Evolutionary conservation across 2,329 filamentous ascomycete species (phyloP), one percentile per base, ranked within the genome.

Genomic region (Lojkania enalia): DNA sequence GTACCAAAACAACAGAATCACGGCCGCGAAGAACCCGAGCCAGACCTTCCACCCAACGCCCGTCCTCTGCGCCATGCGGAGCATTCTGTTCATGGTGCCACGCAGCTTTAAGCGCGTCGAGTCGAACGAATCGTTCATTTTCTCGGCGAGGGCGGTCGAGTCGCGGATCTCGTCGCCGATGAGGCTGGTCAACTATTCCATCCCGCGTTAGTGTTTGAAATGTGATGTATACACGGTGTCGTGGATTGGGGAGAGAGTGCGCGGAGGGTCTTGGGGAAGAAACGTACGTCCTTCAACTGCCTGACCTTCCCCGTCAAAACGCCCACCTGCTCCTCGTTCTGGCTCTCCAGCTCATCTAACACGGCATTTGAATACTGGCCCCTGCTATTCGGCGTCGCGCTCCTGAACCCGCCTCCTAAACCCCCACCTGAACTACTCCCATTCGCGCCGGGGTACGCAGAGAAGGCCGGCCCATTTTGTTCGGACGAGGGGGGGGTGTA

Each of bases 41-140:
- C 94, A 99, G 45, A 91, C 87, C 72, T 83, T 92, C 94, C 94
- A 99, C 62, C 90, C 86, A 7, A 99, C 86, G n/a, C 94, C 94
- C 2, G 91, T 95, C 61, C 84, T 80, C 74, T 97, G 83, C 3
- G 94, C 94, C 94, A 99, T 99, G 42, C 92, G 68, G 55, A 97
- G 74, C 94, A 99, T 99, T 47, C 91, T 80, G 67, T 90, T 96
- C 94, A 99, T 97, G 14, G 95, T 97, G 42, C 92, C 90, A 33
- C 85, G 82, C 51, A 99, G 76, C 52, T 88, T 82, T 40, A 90
- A 74, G 23, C 91, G 78, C 41, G 92, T 95, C 60, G 82, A 84
- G 67, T 97, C 92, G 66, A 97, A 99, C 4, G 84, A 82, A 64
- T 96, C 89, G 71, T 97, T 97, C 86, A 99, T 96, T 73, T 90